Evolutionary conservation across 768 basidiomycete genomes (phyloP).

Genomic region (Cubamyces sp.): DNA sequence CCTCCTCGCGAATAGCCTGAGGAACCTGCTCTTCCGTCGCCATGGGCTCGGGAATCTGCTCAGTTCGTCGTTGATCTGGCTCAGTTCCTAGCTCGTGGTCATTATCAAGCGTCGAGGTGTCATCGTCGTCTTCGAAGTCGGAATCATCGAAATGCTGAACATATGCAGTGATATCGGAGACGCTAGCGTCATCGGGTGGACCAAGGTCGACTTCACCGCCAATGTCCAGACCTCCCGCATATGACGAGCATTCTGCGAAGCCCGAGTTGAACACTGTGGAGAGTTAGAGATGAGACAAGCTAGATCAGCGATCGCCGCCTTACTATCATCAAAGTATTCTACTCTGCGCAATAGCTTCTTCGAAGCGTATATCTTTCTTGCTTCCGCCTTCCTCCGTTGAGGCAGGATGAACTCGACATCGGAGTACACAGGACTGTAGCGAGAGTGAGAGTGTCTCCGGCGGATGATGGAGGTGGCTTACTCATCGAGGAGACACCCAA

Average conservation of each 20-base stretch:
- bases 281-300: not conserved
- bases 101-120: conserved; percentile 44
- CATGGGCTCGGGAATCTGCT: conserved; percentile 14
- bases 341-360: conserved; percentile 67
- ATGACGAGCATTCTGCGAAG: conserved; percentile 60
- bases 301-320: conserved; percentile 15
- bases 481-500: conserved; percentile 79
- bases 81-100: conserved; percentile 36
- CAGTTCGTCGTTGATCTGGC: not conserved
- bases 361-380: conserved; percentile 65
- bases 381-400: conserved; percentile 42
- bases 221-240: conserved; percentile 35
- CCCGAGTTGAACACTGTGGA: conserved; percentile 71
- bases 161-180: conserved; percentile 52
- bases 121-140: conserved; percentile 58
- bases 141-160: conserved; percentile 50
- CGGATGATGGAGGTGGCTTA: not conserved
- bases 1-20: not conserved
- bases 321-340: conserved; percentile 81
- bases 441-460: not conserved
- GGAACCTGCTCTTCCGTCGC: not conserved
- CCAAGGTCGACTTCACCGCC: conserved; percentile 14
- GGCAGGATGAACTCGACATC: conserved; percentile 84
- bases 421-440: conserved; percentile 63
- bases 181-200: conserved; percentile 35